Evolutionary conservation across 192 early-diverging fungal genomes (phyloP).

Genomic region (Dissophora globulifera): DNA sequence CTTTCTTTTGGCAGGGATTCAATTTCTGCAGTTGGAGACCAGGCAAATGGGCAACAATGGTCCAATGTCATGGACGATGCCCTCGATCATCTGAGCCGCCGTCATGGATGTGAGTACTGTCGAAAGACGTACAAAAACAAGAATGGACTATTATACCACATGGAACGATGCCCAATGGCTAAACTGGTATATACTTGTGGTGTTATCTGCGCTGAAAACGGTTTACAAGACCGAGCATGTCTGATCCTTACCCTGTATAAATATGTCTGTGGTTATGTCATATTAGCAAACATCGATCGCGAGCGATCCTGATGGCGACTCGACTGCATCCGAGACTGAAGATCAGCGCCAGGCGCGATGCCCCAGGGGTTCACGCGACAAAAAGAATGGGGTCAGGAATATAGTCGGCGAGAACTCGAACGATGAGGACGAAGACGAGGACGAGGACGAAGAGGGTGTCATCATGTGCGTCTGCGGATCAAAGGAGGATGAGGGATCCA

Average conservation of each 20-base stretch:
- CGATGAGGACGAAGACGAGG: slow-evolving; percentile 34
- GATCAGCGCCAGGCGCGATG: slow-evolving; percentile 60
- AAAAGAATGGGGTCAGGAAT: slow-evolving; percentile 11
- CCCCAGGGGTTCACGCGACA: slow-evolving; percentile 9
- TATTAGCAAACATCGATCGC: slow-evolving; percentile 53
- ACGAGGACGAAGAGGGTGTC: slow-evolving; percentile 42
- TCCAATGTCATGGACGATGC: slow-evolving; percentile 18
- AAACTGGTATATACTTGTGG: slow-evolving; percentile 61
- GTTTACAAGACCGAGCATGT: too few relatives aligned
- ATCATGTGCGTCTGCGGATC: slow-evolving; percentile 64
- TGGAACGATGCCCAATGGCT: slow-evolving; percentile 64
- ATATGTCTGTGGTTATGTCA: too few relatives aligned
- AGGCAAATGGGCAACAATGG: neutral
- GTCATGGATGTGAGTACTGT: slow-evolving; percentile 66
- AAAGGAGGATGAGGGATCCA: slow-evolving; percentile 60
- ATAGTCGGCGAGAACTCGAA: neutral
- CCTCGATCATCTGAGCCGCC: slow-evolving; percentile 17
- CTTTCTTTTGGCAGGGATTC: slow-evolving; percentile 2
- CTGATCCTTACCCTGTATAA: too few relatives aligned
- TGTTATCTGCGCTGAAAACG: too few relatives aligned
- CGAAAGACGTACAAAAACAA: slow-evolving; percentile 72
- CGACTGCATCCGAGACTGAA: slow-evolving; percentile 57
- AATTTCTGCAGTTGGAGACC: neutral
- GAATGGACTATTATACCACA: slow-evolving; percentile 67
- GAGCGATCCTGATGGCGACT: slow-evolving; percentile 48